Percentiles rank a stretch among this genome's conserved stretches.
phyloP scores from a whole-genome alignment of 2,329 filamentous ascomycete species.

The Pyrenophora tritici-repentis region DNA sequence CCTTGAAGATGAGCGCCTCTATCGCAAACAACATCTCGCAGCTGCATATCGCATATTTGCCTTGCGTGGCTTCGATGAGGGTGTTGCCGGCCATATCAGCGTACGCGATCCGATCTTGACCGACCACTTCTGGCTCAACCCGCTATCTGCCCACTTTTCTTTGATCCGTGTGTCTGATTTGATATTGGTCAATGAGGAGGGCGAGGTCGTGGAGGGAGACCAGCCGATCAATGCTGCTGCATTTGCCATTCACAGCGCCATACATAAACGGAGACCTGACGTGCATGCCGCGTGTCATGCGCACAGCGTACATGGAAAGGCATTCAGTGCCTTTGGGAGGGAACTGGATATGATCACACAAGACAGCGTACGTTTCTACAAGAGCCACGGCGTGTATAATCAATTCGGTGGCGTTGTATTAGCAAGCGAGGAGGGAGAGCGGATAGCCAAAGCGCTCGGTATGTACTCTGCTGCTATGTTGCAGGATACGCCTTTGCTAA shows the following conservation, averaged over 20 bases:
- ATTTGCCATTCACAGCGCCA: slow-evolving; percentile 54
- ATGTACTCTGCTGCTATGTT: neutral
- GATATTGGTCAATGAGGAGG: slow-evolving; percentile 52
- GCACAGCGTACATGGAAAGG: slow-evolving; percentile 55
- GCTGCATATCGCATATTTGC: slow-evolving; percentile 52
- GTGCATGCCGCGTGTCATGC: slow-evolving; percentile 52
- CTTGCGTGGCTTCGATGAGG: slow-evolving; percentile 48
- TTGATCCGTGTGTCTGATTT: slow-evolving; percentile 50
- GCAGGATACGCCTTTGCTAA: neutral
- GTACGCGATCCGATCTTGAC: slow-evolving; percentile 45
- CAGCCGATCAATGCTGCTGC: slow-evolving; percentile 53
- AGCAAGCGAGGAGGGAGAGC: slow-evolving; percentile 51
- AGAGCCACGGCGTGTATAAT: slow-evolving; percentile 48
- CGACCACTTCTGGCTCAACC: slow-evolving; percentile 50
- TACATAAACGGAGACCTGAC: slow-evolving; percentile 45
- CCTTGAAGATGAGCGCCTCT: slow-evolving; percentile 50
- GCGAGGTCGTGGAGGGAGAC: slow-evolving; percentile 49
- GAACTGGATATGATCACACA: slow-evolving; percentile 56
- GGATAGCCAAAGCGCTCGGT: slow-evolving; percentile 49
- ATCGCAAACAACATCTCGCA: slow-evolving; percentile 54
- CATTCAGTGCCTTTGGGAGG: slow-evolving; percentile 53
- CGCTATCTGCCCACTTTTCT: slow-evolving; percentile 53
- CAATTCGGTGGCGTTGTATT: slow-evolving; percentile 51
- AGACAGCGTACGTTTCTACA: slow-evolving; percentile 52
- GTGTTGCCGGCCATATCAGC: slow-evolving; percentile 54